Conservation (phyloP, 2,329 filamentous ascomycete species). For the Leptographium galeiforme region DNA sequence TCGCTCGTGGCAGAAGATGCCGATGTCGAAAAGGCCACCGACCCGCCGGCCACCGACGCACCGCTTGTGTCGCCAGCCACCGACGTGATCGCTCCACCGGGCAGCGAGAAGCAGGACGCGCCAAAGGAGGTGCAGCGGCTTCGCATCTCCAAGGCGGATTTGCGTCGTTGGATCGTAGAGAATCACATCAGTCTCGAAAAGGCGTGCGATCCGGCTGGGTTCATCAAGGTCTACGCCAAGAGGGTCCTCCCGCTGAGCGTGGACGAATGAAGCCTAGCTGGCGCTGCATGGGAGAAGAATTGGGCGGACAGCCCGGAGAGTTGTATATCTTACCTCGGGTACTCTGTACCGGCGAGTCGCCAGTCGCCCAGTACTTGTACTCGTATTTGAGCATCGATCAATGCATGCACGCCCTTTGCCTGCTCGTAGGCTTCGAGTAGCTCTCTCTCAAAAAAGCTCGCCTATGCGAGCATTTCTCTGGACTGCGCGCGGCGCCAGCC, state of each 20-base stretch:
- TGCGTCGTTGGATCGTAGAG: constrained; percentile 53
- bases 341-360: background rate
- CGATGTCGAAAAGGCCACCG: background rate
- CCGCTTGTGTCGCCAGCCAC: constrained; percentile 10
- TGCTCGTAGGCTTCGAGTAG: too few species aligned
- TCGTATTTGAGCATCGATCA: background rate
- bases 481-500: too few species aligned
- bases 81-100: constrained; percentile 4
- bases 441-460: too few species aligned
- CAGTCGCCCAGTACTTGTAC: background rate
- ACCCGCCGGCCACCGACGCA: background rate
- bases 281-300: background rate
- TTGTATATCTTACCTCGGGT: background rate
- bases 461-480: too few species aligned
- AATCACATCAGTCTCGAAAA: constrained; percentile 50
- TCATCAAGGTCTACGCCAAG: constrained; percentile 53
- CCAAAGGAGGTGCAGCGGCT: constrained; percentile 29
- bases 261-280: constrained; percentile 17
- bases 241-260: constrained; percentile 23
- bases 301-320: background rate
- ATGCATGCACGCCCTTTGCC: background rate
- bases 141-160: constrained; percentile 36
- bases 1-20: background rate
- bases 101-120: constrained; percentile 10
- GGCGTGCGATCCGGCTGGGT: constrained; percentile 62